Percentiles rank a stretch among this genome's conserved stretches.
These are phyloP conservation scores for Sporothrix phasma DNA, from an alignment of 2,329 filamentous ascomycete species.

Conservation along the genomic window DNA sequence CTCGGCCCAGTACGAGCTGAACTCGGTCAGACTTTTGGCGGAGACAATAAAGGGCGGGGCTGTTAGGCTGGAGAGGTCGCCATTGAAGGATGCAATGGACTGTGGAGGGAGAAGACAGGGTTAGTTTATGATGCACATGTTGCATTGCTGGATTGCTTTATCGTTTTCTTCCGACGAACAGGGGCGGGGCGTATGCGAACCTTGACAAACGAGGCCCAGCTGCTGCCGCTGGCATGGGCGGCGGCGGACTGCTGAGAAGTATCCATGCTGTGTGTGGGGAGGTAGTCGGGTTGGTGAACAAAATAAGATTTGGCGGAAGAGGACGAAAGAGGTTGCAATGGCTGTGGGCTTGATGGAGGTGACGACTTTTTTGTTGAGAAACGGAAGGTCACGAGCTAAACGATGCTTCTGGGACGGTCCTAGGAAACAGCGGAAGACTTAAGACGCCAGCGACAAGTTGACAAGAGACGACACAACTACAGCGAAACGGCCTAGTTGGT, in stretches of 20 bases:
- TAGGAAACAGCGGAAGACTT: background rate
- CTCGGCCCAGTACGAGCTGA: constrained; percentile 74
- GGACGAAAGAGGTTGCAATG: background rate
- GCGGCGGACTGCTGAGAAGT: constrained; percentile 19
- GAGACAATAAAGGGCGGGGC: constrained; percentile 77
- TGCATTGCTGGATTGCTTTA: too few species aligned
- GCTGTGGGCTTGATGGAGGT: background rate
- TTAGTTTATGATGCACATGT: too few species aligned
- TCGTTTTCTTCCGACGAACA: background rate
- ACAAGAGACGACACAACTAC: background rate
- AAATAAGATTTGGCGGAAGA: background rate
- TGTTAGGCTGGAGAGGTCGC: constrained; percentile 70
- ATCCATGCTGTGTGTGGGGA: constrained; percentile 12
- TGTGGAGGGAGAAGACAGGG: too few species aligned
- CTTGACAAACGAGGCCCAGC: constrained; percentile 45
- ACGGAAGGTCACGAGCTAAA: background rate
- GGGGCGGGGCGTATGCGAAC: constrained; percentile 24
- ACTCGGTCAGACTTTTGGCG: constrained; percentile 67
- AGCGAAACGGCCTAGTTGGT: too few species aligned
- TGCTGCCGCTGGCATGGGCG: constrained; percentile 32
- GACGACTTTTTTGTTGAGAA: background rate
- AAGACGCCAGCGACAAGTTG: background rate
- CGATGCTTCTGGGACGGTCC: background rate
- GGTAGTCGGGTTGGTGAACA: background rate
- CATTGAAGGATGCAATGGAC: constrained; percentile 74